phyloP scores from a whole-genome alignment of 768 basidiomycete species.

The Phylloporus arenicola region DNA sequence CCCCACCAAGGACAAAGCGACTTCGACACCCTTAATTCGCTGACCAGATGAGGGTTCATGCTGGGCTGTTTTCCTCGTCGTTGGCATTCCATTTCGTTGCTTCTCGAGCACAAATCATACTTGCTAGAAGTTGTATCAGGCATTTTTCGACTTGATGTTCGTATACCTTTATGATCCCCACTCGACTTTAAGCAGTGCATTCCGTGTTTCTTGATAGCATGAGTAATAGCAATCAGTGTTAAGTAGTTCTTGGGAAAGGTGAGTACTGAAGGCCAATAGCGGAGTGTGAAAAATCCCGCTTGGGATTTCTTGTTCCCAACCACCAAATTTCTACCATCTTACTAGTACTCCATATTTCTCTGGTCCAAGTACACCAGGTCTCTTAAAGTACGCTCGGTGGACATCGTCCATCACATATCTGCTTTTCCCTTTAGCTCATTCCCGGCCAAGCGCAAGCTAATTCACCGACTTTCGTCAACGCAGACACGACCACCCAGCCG shows the following conservation, averaged over 20 bases:
- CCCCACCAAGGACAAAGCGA: slow-evolving; percentile 28
- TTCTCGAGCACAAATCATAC: background rate
- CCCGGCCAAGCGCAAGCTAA: slow-evolving; percentile 29
- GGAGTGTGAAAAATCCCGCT: slow-evolving; percentile 31
- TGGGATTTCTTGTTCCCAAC: slow-evolving; percentile 30
- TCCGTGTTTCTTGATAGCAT: background rate
- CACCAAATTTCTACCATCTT: slow-evolving; percentile 32
- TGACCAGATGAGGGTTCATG: background rate
- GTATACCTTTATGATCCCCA: slow-evolving; percentile 28
- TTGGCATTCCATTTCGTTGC: slow-evolving; percentile 8
- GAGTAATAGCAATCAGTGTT: background rate
- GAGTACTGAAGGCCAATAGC: slow-evolving; percentile 13
- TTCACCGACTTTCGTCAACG: slow-evolving; percentile 23
- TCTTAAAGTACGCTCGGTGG: slow-evolving; percentile 32
- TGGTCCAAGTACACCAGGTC: slow-evolving; percentile 32
- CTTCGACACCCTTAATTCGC: slow-evolving; percentile 22
- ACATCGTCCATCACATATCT: slow-evolving; percentile 29
- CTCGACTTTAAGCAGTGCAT: slow-evolving; percentile 14
- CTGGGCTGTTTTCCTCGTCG: slow-evolving; percentile 2
- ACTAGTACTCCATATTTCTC: slow-evolving; percentile 35
- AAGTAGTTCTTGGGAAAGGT: background rate
- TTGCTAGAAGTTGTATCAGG: slow-evolving; percentile 23
- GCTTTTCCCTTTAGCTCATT: slow-evolving; percentile 19
- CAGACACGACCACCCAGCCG: slow-evolving; percentile 25
- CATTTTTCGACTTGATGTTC: slow-evolving; percentile 9